Base-by-base conservation (phyloP, 2,329 filamentous ascomycete genomes). In the Monosporascus sp. region DNA sequence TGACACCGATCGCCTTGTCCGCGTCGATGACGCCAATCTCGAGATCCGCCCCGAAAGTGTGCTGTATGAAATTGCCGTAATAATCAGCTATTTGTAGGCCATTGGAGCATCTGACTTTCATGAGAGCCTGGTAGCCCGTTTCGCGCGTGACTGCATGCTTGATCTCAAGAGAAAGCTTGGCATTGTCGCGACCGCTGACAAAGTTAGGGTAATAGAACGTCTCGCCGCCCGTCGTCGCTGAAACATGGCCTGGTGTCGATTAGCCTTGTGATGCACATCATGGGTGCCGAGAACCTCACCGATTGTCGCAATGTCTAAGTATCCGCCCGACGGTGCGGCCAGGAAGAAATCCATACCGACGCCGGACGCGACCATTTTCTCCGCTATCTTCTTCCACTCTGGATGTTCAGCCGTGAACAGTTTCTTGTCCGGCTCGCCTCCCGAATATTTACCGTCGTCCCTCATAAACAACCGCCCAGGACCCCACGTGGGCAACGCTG, bases 81-180 rank as follows among this genome's bases (percentile, higher is more conserved):
- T 99, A 99, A n/a, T 84, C 83, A 17, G 90, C 85, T 17, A 99
- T 88, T 68, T 99, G 94, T 50, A 99, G 78, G 18, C 94, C 94
- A 63, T 96, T 99, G 18, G 92, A 97, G 74, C 94, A 99, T 57
- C 94, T 88, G 53, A 99, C 93, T 77, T 99, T 99, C 90, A 99
- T 95, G 62, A 99, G 76, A 20, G 91, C 91, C 71, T 97, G 93
- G 75, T 90, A 97, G 22, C 94, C 94, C 47, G 93, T 96, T 69
- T 97, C 92, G 57, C 94, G 82, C 3, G 85, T 91, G 31, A 97
- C 84, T 0, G 89, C 85, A 65, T 97, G 93, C 60, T 85, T 83
- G 58, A 99, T 84, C 73, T 99, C 94, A 47, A 87, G 82, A 2
- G 87, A 87, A 39, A 99, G 74, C 73, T 93, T 95, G 52, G 89